Evolutionary conservation across 2,329 filamentous ascomycete species (phyloP).

Genomic region (Pseudogymnoascus sp.): DNA sequence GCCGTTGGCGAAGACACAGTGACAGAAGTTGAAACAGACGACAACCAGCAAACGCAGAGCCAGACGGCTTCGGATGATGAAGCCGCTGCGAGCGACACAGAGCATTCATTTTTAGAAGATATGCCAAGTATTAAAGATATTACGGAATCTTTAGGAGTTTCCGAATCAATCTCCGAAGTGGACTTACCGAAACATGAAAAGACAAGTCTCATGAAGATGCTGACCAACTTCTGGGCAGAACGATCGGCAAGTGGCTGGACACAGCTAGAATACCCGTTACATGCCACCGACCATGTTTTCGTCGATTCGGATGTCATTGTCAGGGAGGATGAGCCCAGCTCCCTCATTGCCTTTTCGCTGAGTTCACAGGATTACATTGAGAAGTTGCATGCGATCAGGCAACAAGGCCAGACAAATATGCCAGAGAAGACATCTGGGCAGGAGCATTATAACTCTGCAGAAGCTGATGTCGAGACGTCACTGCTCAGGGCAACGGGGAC

Average conservation of each 20-base stretch:
- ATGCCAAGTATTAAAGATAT: slow-evolving; percentile 56
- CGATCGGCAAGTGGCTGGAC: slow-evolving; percentile 93
- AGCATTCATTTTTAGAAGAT: slow-evolving; percentile 62
- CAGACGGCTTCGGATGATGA: slow-evolving; percentile 64
- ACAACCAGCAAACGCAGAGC: slow-evolving; percentile 41
- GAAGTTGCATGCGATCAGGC: slow-evolving; percentile 65
- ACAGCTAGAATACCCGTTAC: slow-evolving; percentile 84
- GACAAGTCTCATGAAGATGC: slow-evolving; percentile 86
- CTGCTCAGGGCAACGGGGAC: slow-evolving; percentile 79
- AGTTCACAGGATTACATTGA: slow-evolving; percentile 79
- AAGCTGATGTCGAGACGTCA: slow-evolving; percentile 76
- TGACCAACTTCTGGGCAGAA: slow-evolving; percentile 98
- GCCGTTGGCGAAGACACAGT: slow-evolving; percentile 25
- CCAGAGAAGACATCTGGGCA: not conserved
- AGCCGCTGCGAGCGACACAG: slow-evolving; percentile 61
- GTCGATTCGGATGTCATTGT: slow-evolving; percentile 96
- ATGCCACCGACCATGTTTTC: slow-evolving; percentile 86
- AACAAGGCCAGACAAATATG: slow-evolving; percentile 38
- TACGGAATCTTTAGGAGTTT: slow-evolving; percentile 47
- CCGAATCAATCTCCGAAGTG: slow-evolving; percentile 51
- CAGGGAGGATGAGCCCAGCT: slow-evolving; percentile 93
- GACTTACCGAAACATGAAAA: slow-evolving; percentile 90
- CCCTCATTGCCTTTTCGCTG: slow-evolving; percentile 86
- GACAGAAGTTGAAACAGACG: slow-evolving; percentile 35
- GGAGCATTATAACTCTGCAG: slow-evolving; percentile 33